Base-by-base conservation (phyloP, 2,329 filamentous ascomycete species). In the Colletotrichum liaoningense region DNA sequence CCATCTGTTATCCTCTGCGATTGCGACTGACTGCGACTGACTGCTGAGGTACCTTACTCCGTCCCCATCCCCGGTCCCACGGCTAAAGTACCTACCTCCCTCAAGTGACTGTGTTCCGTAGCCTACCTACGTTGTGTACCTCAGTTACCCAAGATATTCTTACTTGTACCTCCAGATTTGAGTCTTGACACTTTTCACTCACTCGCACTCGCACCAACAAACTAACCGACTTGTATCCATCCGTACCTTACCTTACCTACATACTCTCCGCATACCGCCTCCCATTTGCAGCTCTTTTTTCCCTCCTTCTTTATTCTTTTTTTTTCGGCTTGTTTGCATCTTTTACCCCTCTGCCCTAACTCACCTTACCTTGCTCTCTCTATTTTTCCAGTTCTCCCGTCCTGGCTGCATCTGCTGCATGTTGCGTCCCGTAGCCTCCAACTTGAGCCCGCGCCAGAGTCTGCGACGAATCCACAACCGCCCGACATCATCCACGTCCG, bases 111-210 rank as follows among this genome's bases (percentile, higher is more conserved):
- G 38, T 7, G 16, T 16, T 42, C 2, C 5, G 16, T 42, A 19
- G 16, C 38, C 16, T 42, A 7, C 38, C 16, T 42, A 7, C 38
- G 14, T 42, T 8, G 16, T 7, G 38, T 19, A 19, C 16, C 38
- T 42, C 14, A 42, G 38, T 19, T 42, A 19, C 38, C 16, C 38
- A 42, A 42, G 38, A 14, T 42, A 42, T 42, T 42, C 38, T 42
- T 42, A 19, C 38, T 7, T 42, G 16, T 42, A 42, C 38, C 38
- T 42, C 38, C 5, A 42, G 16, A 7, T 42, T 19, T 14, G 19
- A 54, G 56, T 42, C 28, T 59, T 49, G 52, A 69, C 52, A 69
- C 59, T 69, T 69, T 64, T 46, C 67, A 69, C 52, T 64, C 59
- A 49, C 42, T 49, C 42, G 42, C 19, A 49, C 42, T 49, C 42